phyloP scores from a whole-genome alignment of 2,329 filamentous ascomycete genomes.

The Blumeria graminis region DNA sequence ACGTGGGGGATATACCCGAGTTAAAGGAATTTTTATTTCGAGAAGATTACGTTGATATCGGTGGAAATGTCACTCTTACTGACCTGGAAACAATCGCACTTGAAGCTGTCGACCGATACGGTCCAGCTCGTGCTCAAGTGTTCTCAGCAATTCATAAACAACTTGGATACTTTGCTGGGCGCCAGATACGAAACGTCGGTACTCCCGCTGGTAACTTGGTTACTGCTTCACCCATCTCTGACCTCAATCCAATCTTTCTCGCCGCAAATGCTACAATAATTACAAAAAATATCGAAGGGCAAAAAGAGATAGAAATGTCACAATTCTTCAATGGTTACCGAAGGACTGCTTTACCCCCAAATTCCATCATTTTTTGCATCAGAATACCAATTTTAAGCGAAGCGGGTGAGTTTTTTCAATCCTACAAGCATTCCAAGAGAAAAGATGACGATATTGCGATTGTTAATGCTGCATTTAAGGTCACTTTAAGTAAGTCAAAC shows the following conservation, averaged over 20 bases:
- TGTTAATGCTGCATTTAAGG: too few relatives aligned
- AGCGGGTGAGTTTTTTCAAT: too few relatives aligned
- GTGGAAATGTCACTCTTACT: constrained; percentile 77
- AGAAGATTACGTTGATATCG: constrained; percentile 68
- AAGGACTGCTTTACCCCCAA: too few relatives aligned
- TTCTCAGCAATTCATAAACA: constrained; percentile 87
- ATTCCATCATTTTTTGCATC: too few relatives aligned
- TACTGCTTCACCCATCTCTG: constrained; percentile 87
- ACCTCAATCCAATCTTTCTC: constrained; percentile 84
- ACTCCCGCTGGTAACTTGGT: constrained; percentile 86
- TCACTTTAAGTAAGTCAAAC: too few relatives aligned
- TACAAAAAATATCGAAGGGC: constrained; percentile 67
- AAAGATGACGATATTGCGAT: too few relatives aligned
- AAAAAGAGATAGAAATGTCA: constrained; percentile 46
- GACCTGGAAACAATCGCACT: constrained; percentile 72
- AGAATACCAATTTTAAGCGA: too few relatives aligned
- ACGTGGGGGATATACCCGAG: constrained; percentile 79
- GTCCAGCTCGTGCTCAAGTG: constrained; percentile 35
- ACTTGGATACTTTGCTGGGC: constrained; percentile 77
- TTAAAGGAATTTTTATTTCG: constrained; percentile 59
- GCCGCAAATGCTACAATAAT: constrained; percentile 63
- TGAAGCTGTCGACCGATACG: constrained; percentile 59
- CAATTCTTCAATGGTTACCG: too few relatives aligned
- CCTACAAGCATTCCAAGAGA: too few relatives aligned
- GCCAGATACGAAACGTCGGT: constrained; percentile 93